phyloP scores from a whole-genome alignment of 208 protist genomes.

The Leishmania mexicana region DNA sequence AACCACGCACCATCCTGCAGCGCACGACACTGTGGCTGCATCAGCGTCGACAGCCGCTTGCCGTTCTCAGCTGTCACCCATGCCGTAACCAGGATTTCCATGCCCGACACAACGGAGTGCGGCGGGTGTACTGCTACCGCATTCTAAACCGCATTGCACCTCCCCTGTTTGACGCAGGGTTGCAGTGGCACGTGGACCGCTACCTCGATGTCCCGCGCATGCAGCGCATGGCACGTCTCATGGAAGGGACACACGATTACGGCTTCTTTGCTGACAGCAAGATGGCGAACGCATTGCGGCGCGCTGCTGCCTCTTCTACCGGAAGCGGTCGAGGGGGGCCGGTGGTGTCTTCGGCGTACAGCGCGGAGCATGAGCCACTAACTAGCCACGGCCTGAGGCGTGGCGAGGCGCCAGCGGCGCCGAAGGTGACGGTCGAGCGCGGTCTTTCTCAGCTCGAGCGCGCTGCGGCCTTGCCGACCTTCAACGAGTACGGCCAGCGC shows the following conservation, averaged over 20 bases:
- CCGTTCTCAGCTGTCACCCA: slow-evolving; percentile 71
- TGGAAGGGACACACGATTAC: slow-evolving; percentile 85
- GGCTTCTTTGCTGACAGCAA: slow-evolving; percentile 88
- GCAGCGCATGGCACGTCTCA: slow-evolving; percentile 66
- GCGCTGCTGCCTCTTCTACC: slow-evolving; percentile 39
- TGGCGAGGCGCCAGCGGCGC: slow-evolving; percentile 42
- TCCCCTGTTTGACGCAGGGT: slow-evolving; percentile 81
- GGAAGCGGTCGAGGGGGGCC: slow-evolving; percentile 9
- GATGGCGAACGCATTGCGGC: slow-evolving; percentile 83
- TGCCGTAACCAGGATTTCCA: slow-evolving; percentile 86
- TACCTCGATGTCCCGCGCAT: slow-evolving; percentile 82
- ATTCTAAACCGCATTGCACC: slow-evolving; percentile 91
- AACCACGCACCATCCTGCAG: slow-evolving; percentile 88
- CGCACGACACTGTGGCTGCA: slow-evolving; percentile 85
- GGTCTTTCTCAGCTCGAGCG: slow-evolving; percentile 69
- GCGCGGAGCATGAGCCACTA: slow-evolving; percentile 55
- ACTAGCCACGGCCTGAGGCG: slow-evolving; percentile 33
- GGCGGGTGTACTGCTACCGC: slow-evolving; percentile 88
- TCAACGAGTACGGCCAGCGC: slow-evolving; percentile 83
- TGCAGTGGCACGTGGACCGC: slow-evolving; percentile 91
- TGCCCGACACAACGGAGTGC: slow-evolving; percentile 75
- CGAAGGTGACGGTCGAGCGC: slow-evolving; percentile 63
- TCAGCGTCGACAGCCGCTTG: slow-evolving; percentile 71
- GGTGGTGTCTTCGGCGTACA: slow-evolving; percentile 43
- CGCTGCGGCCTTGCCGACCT: slow-evolving; percentile 78